Base-by-base conservation (phyloP, 257 asterid genomes). In the Thymus quinquecostatus region DNA sequence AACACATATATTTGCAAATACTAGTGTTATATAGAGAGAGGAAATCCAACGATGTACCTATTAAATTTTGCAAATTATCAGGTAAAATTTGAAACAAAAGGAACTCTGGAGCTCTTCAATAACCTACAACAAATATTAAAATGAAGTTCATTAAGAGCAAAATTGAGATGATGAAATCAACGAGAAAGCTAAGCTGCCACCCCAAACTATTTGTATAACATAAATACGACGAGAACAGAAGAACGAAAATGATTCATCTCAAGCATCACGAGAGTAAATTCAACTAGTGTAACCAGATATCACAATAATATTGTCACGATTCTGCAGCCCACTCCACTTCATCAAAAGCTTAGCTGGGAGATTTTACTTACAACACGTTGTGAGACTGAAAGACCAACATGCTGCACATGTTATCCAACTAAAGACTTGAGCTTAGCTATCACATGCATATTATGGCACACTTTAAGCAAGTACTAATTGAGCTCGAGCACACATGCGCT, bases 281-380 rank as follows among this genome's bases (percentile, higher is more conserved):
- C 62, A 5, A 66, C 48, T 54, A 7, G 8, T 34, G 55, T 48
- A 75, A 73, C 73, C 75, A 70, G 29, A 29, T 70, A 78, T 59
- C 66, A 12, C 32, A 64, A 67, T 11, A 64, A 54, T 53, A 44
- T 14, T 57, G 59, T 69, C 27, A 61, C 79, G 80, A 78, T 85
- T 89, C 96, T 4, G 90, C 87, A 54, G 98, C 99, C 98, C 98
- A 92, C 38, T 86, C 84, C 43, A 95, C 78, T 84, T 95, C 99
- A 76, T 92, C 92, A 76, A 79, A 55, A 95, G 93, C 87, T 92
- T 97, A 77, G 97, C 92, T 13, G 99, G 97, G 76, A 92, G 96
- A 81, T 95, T 95, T 21, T 21, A 21, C 21, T 21, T 36, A 87
- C 92, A 36, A 92, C 96, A 57, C 89, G 87, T 66, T 82, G 99